Percentiles rank a stretch among this genome's conserved stretches.
phyloP scores from a whole-genome alignment of 345 rosid genomes.

The Rhodamnia rubescens region DNA sequence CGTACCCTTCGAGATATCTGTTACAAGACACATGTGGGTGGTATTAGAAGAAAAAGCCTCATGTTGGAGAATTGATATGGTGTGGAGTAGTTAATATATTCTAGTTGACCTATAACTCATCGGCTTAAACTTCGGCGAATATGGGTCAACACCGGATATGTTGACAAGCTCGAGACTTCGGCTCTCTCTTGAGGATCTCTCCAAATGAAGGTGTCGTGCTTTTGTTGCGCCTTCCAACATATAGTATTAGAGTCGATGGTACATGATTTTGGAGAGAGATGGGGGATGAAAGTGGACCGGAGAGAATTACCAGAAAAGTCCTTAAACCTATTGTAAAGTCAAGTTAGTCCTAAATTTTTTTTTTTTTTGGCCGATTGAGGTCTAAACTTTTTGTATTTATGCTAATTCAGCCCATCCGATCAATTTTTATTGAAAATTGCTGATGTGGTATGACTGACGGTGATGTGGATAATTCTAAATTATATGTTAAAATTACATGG shows the following conservation, averaged over 20 bases:
- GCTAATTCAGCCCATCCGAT: no score
- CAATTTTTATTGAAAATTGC: no score
- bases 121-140: neutral
- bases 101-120: neutral
- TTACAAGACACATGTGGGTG: neutral
- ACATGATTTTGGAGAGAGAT: no score
- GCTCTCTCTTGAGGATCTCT: neutral
- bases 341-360: no score
- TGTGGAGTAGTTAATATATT: neutral
- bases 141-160: neutral
- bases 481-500: no score
- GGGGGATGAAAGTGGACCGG: no score
- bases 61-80: accelerated
- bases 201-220: neutral
- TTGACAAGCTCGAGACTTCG: neutral
- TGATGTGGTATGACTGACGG: no score
- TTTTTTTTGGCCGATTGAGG: no score
- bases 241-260: neutral
- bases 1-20: neutral
- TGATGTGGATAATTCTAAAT: no score
- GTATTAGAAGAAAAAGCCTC: neutral
- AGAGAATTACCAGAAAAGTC: no score
- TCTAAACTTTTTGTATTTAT: no score
- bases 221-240: neutral
- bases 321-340: no score